Evolutionary conservation across 225 moss, liverwort and hornwort genomes (phyloP), one percentile per base, ranked within the genome.

Genomic region (Takakia lepidozioides): DNA sequence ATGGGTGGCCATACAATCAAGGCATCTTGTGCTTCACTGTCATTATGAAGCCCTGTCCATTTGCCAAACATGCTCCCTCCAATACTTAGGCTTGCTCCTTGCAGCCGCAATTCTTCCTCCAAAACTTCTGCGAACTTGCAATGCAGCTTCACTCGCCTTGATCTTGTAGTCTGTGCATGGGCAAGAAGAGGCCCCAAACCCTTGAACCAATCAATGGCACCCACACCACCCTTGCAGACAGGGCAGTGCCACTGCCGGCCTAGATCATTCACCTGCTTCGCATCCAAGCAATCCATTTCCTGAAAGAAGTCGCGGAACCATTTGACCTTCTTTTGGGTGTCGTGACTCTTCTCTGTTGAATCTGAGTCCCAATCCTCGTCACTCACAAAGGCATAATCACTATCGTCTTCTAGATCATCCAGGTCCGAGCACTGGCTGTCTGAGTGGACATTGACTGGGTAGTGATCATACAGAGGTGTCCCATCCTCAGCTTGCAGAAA

Each of bases 201-300:
- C 0, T 87, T 73, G 57, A 87, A 95, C 95, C 95, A 95, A 57
- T 95, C 95, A 54, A 90, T 95, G 25, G 87, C 95, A 26, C 95
- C 95, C 4, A 90, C 90, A 15, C 95, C 95, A 37, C 80, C 80
- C 65, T 80, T 84, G 71, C 95, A 95, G 0, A 87, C 82, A 10
- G 95, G 95, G 38, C 95, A 95, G 59, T 95, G 95, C 90, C 90
- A 95, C 73, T 95, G 90, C 15, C 90, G 78, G 43, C 90, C 95
- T 55, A 89, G 84, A 70, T 95, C 95, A 20, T 52, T 66, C 32
- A 84, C 52, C 52, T 95, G 80, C 13, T 16, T 61, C 23, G 77
- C 82, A 22, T 63, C 75, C 73, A 95, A 80, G 40, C 57, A 19
- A 25, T 90, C 82, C 19, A 95, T 64, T 8, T 86, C 95, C 58